Evolutionary conservation across 768 basidiomycete genomes (phyloP).

Genomic region (Dacryopinax spathularia): DNA sequence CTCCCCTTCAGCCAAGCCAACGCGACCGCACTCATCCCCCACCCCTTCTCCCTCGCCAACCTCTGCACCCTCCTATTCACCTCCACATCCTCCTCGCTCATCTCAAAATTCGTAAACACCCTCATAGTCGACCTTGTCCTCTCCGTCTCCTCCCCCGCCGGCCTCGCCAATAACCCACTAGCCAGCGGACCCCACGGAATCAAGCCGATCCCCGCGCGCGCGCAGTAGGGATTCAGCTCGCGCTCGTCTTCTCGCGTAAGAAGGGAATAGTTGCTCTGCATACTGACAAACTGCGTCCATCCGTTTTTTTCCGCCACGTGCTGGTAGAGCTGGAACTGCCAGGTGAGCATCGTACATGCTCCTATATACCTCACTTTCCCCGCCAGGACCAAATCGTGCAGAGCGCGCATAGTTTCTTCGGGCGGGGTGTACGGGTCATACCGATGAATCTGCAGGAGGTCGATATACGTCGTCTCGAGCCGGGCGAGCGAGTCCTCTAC

Average conservation of each 20-base stretch:
- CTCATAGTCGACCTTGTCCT: slow-evolving; percentile 7
- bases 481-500: slow-evolving; percentile 28
- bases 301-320: not conserved
- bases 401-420: slow-evolving; percentile 23
- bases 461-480: slow-evolving; percentile 27
- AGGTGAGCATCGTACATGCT: slow-evolving; percentile 11
- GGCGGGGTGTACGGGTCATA: slow-evolving; percentile 8
- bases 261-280: slow-evolving; percentile 3
- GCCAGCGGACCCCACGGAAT: slow-evolving; percentile 8
- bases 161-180: slow-evolving; percentile 29
- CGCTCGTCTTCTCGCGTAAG: not conserved
- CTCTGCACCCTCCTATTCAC: slow-evolving; percentile 22
- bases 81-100: slow-evolving; percentile 19
- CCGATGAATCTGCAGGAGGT: slow-evolving; percentile 20
- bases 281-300: slow-evolving; percentile 3
- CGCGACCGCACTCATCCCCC: slow-evolving; percentile 34
- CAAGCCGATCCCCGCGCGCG: slow-evolving; percentile 14
- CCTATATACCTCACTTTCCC: slow-evolving; percentile 20
- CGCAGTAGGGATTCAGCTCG: slow-evolving; percentile 27
- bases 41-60: slow-evolving; percentile 27
- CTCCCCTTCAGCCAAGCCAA: slow-evolving; percentile 31
- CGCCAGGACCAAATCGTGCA: slow-evolving; percentile 22
- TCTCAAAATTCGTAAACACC: slow-evolving; percentile 19
- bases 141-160: slow-evolving; percentile 17
- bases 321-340: slow-evolving; percentile 10